phyloP scores from a whole-genome alignment of 257 asterid species.

The Solanum tacnaense region DNA sequence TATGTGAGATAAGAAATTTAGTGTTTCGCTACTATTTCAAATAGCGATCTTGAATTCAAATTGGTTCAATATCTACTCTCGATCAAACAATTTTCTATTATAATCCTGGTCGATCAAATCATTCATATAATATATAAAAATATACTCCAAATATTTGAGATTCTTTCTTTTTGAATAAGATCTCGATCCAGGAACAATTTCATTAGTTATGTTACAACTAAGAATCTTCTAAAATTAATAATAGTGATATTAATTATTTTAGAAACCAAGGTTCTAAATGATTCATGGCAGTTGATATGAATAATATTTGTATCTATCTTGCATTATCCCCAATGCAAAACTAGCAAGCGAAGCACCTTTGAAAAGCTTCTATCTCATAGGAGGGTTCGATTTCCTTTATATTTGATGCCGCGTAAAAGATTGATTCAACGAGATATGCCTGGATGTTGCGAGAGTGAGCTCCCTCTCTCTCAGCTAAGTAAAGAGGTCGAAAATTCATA shows the following conservation, averaged over 20 bases:
- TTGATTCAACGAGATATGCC: neutral
- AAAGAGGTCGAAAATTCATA: neutral
- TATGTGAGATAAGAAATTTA: no score
- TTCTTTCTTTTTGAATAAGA: no score
- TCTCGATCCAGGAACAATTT: no score
- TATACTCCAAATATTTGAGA: no score
- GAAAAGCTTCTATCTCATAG: neutral
- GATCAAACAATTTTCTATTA: no score
- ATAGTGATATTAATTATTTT: neutral
- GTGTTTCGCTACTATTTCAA: neutral
- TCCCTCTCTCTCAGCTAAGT: neutral
- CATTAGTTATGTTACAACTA: neutral
- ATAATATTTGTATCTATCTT: neutral
- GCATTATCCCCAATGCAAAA: neutral
- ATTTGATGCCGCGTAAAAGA: neutral
- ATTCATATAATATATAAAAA: neutral
- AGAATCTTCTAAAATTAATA: neutral
- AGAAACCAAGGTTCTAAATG: neutral
- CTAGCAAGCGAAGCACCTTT: neutral
- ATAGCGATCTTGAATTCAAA: no score
- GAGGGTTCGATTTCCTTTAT: neutral
- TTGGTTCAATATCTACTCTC: no score
- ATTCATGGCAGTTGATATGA: neutral
- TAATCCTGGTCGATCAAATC: no score
- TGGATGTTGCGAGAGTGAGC: neutral